A percentile compares a stretch with the other conserved stretches of the same genome.
Evolutionary conservation across 1,139 yeast species (phyloP).

Genomic region (Hansenula lynferdii): DNA sequence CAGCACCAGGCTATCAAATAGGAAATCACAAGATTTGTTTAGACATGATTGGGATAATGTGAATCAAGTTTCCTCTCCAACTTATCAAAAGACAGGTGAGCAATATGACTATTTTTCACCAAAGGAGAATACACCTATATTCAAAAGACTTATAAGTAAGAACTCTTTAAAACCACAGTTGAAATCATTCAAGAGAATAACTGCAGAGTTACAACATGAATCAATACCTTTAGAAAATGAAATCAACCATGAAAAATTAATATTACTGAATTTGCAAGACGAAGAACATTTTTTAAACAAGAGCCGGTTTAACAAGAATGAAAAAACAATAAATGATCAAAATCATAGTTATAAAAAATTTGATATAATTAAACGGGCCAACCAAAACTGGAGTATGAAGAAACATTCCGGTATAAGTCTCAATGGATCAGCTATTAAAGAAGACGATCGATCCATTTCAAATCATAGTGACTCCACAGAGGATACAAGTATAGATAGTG

Average conservation of each 20-base stretch:
- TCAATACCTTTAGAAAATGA: slow-evolving; percentile 19
- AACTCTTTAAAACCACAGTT: slow-evolving; percentile 20
- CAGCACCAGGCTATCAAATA: slow-evolving; percentile 3
- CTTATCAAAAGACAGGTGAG: slow-evolving; percentile 5
- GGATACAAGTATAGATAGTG: background rate
- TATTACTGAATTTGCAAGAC: slow-evolving; percentile 18
- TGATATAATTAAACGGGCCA: slow-evolving; percentile 21
- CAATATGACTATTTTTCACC: slow-evolving; percentile 11
- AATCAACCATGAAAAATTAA: slow-evolving; percentile 20
- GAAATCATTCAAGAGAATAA: slow-evolving; percentile 20
- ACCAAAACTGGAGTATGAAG: slow-evolving; percentile 22
- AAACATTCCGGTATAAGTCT: slow-evolving; percentile 8
- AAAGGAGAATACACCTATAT: slow-evolving; percentile 19
- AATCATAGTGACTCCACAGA: background rate
- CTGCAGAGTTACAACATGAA: slow-evolving; percentile 19
- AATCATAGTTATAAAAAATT: slow-evolving; percentile 13
- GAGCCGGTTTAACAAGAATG: slow-evolving; percentile 6
- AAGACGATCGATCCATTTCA: background rate
- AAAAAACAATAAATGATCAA: slow-evolving; percentile 4
- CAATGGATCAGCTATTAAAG: no score
- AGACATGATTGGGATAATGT: slow-evolving; percentile 11
- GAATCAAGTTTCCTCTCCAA: slow-evolving; percentile 12
- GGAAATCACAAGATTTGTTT: slow-evolving; percentile 14
- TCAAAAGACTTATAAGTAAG: slow-evolving; percentile 19
- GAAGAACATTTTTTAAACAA: slow-evolving; percentile 15